Evolutionary conservation across 2,329 filamentous ascomycete species (phyloP).

Genomic region (Nigrospora sphaerica): DNA sequence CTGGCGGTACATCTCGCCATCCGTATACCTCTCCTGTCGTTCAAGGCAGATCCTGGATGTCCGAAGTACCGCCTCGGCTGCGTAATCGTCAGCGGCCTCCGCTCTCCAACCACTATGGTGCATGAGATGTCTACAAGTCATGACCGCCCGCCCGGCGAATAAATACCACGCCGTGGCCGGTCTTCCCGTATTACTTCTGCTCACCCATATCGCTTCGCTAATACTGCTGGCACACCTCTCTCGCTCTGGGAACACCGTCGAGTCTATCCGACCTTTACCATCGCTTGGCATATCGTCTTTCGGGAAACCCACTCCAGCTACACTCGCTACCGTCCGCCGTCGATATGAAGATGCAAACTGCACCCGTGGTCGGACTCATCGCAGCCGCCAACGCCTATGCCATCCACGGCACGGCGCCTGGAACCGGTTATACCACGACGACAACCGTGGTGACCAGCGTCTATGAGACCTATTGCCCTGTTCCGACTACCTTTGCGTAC

Average conservation of each 20-base stretch:
- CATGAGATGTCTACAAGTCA: too few relatives aligned
- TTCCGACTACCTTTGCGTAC: slow-evolving; percentile 29
- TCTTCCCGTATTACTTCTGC: not conserved
- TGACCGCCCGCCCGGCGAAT: not conserved
- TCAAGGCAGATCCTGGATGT: too few relatives aligned
- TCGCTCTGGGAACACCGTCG: not conserved
- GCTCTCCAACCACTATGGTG: too few relatives aligned
- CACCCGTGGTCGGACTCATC: slow-evolving; percentile 23
- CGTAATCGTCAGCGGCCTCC: too few relatives aligned
- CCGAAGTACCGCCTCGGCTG: too few relatives aligned
- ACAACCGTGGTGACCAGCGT: not conserved
- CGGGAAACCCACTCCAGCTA: slow-evolving; percentile 10
- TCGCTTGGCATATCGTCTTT: slow-evolving; percentile 14
- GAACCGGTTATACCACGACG: not conserved
- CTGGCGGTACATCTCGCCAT: too few relatives aligned
- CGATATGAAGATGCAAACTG: slow-evolving; percentile 28
- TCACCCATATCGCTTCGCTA: not conserved
- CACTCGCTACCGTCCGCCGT: slow-evolving; percentile 13
- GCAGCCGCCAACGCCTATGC: slow-evolving; percentile 18
- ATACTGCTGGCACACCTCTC: not conserved
- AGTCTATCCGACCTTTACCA: slow-evolving; percentile 9
- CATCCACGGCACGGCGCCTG: not conserved
- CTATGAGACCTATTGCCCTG: slow-evolving; percentile 7
- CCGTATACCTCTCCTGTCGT: too few relatives aligned
- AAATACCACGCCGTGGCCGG: not conserved